Evolutionary conservation across 2,329 filamentous ascomycete species (phyloP).

Genomic region (Paecilomyces sp.): DNA sequence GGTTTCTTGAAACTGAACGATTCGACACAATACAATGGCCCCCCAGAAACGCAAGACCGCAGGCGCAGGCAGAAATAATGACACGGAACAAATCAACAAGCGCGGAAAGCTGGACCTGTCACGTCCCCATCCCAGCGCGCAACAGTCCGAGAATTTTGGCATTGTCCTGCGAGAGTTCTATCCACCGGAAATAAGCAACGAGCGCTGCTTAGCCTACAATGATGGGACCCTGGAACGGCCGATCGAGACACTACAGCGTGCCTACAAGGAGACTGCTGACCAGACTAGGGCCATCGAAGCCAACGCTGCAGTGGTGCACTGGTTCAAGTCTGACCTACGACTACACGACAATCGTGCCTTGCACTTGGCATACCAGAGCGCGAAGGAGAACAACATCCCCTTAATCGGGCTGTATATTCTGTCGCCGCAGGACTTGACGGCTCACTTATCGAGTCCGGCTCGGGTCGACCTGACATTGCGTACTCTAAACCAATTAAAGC

Average conservation of each 20-base stretch:
- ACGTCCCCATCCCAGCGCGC: conserved; percentile 25
- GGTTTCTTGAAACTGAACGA: too few relatives aligned
- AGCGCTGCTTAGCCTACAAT: conserved; percentile 67
- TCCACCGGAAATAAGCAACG: conserved; percentile 77
- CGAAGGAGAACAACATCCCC: conserved; percentile 61
- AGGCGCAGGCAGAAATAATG: not conserved
- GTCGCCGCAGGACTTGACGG: conserved; percentile 77
- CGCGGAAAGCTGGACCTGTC: not conserved
- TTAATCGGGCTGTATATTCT: conserved; percentile 72
- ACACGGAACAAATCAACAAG: not conserved
- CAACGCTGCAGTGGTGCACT: conserved; percentile 67
- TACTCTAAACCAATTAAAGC: conserved; percentile 57
- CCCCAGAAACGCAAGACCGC: too few relatives aligned
- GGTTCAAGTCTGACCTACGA: conserved; percentile 82
- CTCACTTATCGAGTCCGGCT: conserved; percentile 65
- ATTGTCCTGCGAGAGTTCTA: conserved; percentile 71
- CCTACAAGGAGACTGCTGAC: conserved; percentile 54
- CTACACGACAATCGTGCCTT: conserved; percentile 66
- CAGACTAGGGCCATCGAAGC: conserved; percentile 46
- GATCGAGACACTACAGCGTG: conserved; percentile 58
- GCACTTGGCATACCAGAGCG: conserved; percentile 57
- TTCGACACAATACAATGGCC: too few relatives aligned
- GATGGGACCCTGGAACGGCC: conserved; percentile 63
- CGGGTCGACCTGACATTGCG: conserved; percentile 77
- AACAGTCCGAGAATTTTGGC: conserved; percentile 45